Base-by-base conservation (phyloP, 1,139 yeast genomes). In the Yamadazyma sp. region DNA sequence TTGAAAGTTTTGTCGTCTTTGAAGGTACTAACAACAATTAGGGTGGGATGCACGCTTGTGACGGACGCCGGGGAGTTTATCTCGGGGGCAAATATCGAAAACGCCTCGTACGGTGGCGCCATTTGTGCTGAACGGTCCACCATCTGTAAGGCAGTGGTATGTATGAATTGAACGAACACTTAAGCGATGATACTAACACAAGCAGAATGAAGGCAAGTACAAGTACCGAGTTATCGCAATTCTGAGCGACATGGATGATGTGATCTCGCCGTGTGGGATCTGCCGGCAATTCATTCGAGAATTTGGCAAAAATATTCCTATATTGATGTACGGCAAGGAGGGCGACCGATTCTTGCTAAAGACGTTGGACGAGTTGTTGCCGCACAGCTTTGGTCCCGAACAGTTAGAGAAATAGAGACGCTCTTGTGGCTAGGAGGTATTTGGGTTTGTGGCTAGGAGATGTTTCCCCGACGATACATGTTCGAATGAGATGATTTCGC, bases 61-160 rank as follows among this genome's bases (percentile, higher is more conserved):
- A 72, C 88, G 0, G 56, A 56, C 1, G 62, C 69, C 8, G 85
- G 80, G 3, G 64, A 66, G 16, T 67, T 59, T 34, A 63, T 83
- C 26, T 59, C 64, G 10, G 98, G 98, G 3, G 95, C 95, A 36
- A 92, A 92, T 52, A 81, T 92, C 18, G 98, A 92, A 58, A 92
- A 91, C 57, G 97, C 97, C 2, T 81, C 94, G 31, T 91, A 86
- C 55, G 94, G 92, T 9, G 97, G 85, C 0, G 75, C 86, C 2
- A 81, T 89, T 14, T 92, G 98, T 60, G 98, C 98, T 2, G 98
- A 92, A 58, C 69, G 96, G 40, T 74, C 88, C 1, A 85, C 98
- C 0, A 70, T 87, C 3, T 74, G 79, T 17, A 77, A 77, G 41
- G 91, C 95, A 0, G 74, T 83, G 50, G 74, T 61, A 62, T 42